A percentile compares a stretch with the other conserved stretches of the same genome.
These are phyloP conservation scores for Eucalyptus shirleyi DNA, from an alignment of 345 rosid genomes.

Conservation along the genomic window DNA sequence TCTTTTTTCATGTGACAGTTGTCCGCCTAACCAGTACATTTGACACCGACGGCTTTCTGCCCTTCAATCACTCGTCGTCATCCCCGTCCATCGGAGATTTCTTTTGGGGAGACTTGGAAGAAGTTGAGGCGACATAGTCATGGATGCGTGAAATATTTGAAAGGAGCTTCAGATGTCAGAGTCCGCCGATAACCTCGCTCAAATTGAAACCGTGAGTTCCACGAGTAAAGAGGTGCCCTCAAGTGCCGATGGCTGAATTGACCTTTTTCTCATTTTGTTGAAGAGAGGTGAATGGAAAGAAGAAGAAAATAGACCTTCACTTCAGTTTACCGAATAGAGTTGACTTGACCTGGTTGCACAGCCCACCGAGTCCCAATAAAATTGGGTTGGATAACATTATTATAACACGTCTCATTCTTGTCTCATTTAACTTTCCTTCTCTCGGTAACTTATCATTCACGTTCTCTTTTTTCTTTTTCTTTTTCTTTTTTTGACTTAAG, in stretches of 20 bases:
- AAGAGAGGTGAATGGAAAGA: neutral
- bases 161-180: neutral
- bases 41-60: neutral
- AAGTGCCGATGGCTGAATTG: neutral
- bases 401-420: neutral
- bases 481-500: neutral
- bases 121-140: neutral
- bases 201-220: neutral
- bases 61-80: neutral
- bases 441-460: neutral
- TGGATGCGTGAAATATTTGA: neutral
- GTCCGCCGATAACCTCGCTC: neutral
- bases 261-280: neutral
- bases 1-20: neutral
- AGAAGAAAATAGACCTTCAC: neutral
- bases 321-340: neutral
- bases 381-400: neutral
- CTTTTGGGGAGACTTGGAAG: neutral
- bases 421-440: neutral
- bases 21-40: neutral
- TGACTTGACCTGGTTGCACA: neutral
- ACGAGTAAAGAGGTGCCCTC: neutral
- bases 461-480: neutral
- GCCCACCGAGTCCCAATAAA: neutral
- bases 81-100: neutral